Base-by-base conservation (phyloP, 192 early-diverging fungal genomes). In the Phycomyces blakesleeanus region DNA sequence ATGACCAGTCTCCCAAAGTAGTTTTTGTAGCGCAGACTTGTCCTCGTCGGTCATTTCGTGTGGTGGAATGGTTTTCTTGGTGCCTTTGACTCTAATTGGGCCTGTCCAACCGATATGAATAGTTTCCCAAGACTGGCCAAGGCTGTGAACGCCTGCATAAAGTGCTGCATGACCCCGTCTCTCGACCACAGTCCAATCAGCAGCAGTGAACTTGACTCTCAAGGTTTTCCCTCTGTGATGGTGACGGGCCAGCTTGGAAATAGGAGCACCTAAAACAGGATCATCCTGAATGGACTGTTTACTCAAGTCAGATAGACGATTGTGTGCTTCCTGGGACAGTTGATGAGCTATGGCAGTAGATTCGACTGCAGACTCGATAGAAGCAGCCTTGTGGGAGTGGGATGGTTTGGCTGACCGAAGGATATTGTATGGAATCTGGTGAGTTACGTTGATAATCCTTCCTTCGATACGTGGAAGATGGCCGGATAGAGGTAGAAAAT, bases 81-180 rank as follows among this genome's bases (percentile, higher is more conserved):
- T 44, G 18, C 83, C 77, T 52, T 75, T 71, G 58, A 92, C 87
- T 34, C 74, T 66, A 41, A 87, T 72, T 51, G 75, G 63, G 20
- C 90, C 93, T 8, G 86, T 81, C 81, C 85, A 91, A 42, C 93
- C 93, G 47, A 98, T 75, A 58, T 86, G 83, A 5, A 85, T 75
- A 22, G 88, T 86, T 15, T 87, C 78, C 37, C 78, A 69, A 21
- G 78, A 78, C 24, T 80, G 76, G 18, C 51, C 34, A 20, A 98
- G 76, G 7, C 89, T 86, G n/a, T 76, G 78, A 40, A 96, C 82
- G 49, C 93, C 96, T 7, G 93, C 83, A 69, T 91, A 91, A 74
- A 96, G 86, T 42, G 95, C 93, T 5, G 91, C 90, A 67, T 95
- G 95, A 16, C 91, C 93, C 12, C 87, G 70, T 37, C 91, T 76